Conservation (phyloP, 1,284 basidiomycete species). For the Cystobasidium pallidum region DNA sequence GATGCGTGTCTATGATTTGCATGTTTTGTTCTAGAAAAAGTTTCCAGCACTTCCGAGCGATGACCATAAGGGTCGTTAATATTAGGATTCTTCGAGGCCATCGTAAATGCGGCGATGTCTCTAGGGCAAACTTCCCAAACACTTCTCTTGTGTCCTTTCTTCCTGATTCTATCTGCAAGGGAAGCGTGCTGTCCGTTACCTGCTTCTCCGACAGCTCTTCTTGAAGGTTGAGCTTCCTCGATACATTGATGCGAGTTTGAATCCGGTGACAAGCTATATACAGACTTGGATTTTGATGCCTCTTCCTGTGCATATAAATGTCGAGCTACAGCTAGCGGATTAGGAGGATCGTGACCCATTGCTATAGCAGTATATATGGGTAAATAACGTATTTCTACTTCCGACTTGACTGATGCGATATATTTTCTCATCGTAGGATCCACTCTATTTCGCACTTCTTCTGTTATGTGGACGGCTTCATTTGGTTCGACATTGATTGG, state of each 20-base stretch:
- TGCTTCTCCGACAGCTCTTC: not conserved
- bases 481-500: not conserved
- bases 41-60: not conserved
- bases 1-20: constrained; percentile 22
- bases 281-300: not conserved
- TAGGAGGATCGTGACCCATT: constrained; percentile 22
- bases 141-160: constrained; percentile 18
- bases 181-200: not conserved
- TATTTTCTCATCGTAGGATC: constrained; percentile 34
- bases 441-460: constrained; percentile 12
- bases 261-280: constrained; percentile 10
- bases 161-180: constrained; percentile 22
- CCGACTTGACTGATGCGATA: constrained; percentile 27
- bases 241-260: not conserved
- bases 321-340: constrained; percentile 31
- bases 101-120: constrained; percentile 23
- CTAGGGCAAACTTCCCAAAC: constrained; percentile 39
- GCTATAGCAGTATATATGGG: constrained; percentile 36
- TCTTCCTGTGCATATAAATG: constrained; percentile 7
- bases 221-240: not conserved
- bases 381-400: constrained; percentile 37
- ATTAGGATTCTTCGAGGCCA: not conserved
- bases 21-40: constrained; percentile 4
- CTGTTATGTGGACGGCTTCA: not conserved
- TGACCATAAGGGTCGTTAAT: not conserved